These are phyloP conservation scores for Tetraselmis chui DNA, from an alignment of 139 green algal genomes.

Conservation along the genomic window DNA sequence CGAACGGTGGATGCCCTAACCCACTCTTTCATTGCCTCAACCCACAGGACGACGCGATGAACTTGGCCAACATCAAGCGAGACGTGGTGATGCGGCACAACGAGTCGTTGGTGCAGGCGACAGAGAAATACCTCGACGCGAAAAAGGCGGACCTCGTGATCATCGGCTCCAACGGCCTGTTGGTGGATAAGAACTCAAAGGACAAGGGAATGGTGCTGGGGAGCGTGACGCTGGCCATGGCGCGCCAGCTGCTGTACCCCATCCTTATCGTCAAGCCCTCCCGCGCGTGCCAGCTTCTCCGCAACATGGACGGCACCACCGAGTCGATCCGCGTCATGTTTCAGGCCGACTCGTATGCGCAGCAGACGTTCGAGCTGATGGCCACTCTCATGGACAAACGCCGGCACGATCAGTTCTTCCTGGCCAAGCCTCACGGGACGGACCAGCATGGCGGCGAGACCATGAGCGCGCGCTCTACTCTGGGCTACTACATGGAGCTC, in stretches of 20 bases:
- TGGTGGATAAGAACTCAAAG: not conserved
- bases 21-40: too few species aligned
- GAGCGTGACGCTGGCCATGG: not conserved
- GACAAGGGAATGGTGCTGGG: not conserved
- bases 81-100: not conserved
- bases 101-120: not conserved
- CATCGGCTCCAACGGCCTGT: not conserved
- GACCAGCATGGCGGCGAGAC: not conserved
- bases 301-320: not conserved
- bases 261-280: not conserved
- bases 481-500: not conserved
- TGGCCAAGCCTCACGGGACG: not conserved
- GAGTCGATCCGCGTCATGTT: not conserved
- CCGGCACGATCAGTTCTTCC: not conserved
- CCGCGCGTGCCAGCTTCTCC: not conserved
- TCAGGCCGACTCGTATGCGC: not conserved
- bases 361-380: not conserved
- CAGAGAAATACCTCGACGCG: not conserved
- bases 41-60: not conserved
- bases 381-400: not conserved
- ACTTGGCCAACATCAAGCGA: not conserved
- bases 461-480: not conserved
- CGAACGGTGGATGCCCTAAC: too few species aligned
- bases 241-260: not conserved
- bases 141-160: not conserved